Percentiles rank a stretch among this genome's conserved stretches.
phyloP scores from a whole-genome alignment of 2,329 filamentous ascomycete species.

The Macrophomina pseudophaseolina region DNA sequence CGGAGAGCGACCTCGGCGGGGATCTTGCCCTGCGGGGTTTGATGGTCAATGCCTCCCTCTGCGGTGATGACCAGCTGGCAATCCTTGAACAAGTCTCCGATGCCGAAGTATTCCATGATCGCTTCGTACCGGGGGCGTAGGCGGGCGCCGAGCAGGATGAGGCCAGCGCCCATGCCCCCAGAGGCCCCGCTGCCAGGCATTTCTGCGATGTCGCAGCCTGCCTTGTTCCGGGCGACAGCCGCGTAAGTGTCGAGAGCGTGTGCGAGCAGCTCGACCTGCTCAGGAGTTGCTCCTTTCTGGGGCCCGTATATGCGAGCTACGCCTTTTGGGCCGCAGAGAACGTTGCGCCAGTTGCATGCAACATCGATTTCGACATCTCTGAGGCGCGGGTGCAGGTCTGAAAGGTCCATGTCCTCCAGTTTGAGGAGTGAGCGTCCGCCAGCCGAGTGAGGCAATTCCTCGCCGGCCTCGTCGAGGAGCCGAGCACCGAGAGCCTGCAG shows the following conservation, averaged over 20 bases:
- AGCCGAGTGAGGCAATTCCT: constrained; percentile 44
- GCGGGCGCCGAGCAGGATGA: constrained; percentile 54
- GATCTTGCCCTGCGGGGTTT: constrained; percentile 59
- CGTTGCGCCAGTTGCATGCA: constrained; percentile 58
- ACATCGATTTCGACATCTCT: constrained; percentile 52
- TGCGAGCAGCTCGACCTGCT: constrained; percentile 51
- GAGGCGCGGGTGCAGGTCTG: constrained; percentile 46
- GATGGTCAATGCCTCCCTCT: constrained; percentile 59
- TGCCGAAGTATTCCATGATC: constrained; percentile 57
- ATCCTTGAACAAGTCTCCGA: constrained; percentile 53
- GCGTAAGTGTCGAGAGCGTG: constrained; percentile 52
- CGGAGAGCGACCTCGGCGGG: constrained; percentile 58
- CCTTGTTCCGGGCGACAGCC: constrained; percentile 39
- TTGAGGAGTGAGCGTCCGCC: constrained; percentile 50
- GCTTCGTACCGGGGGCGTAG: constrained; percentile 56
- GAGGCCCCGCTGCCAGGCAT: constrained; percentile 58
- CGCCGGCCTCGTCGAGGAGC: constrained; percentile 47
- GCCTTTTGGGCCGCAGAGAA: constrained; percentile 55
- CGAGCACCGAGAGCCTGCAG: constrained; percentile 58
- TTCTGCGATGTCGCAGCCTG: constrained; percentile 45
- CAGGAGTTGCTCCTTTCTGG: constrained; percentile 56
- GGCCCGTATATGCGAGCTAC: constrained; percentile 59
- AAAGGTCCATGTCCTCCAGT: constrained; percentile 49
- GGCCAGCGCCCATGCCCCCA: constrained; percentile 58
- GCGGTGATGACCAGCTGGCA: constrained; percentile 60